Percentiles rank a stretch among this genome's conserved stretches.
Conservation (phyloP, 2,329 filamentous ascomycete species). For the Aspergillus chevalieri region DNA sequence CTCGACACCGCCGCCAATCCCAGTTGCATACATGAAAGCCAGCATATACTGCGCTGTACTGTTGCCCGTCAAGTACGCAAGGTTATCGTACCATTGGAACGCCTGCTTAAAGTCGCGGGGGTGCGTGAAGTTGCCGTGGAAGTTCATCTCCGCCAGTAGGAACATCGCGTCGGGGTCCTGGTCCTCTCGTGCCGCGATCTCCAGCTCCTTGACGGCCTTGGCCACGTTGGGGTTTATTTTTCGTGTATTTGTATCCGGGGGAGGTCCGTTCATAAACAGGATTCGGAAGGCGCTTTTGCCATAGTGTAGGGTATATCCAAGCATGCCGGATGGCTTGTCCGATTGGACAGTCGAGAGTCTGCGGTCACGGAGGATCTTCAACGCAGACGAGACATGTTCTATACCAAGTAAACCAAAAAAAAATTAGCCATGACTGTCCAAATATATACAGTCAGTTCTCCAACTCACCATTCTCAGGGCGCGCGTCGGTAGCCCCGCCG, state of each 20-base stretch:
- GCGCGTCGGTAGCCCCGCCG: slow-evolving; percentile 9
- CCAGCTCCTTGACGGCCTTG: slow-evolving; percentile 54
- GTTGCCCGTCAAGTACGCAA: slow-evolving; percentile 75
- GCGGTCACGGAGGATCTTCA: slow-evolving; percentile 23
- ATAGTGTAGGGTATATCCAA: slow-evolving; percentile 56
- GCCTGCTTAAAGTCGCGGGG: slow-evolving; percentile 74
- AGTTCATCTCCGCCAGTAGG: slow-evolving; percentile 88
- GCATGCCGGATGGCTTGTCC: slow-evolving; percentile 51
- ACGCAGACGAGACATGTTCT: slow-evolving; percentile 30
- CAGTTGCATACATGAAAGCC: slow-evolving; percentile 91
- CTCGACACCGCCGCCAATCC: slow-evolving; percentile 72
- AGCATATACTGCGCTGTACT: slow-evolving; percentile 93
- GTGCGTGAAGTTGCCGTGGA: slow-evolving; percentile 88
- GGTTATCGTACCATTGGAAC: slow-evolving; percentile 71
- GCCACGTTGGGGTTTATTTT: slow-evolving; percentile 41
- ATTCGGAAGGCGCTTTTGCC: slow-evolving; percentile 57
- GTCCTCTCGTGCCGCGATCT: slow-evolving; percentile 51
- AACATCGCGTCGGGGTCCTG: slow-evolving; percentile 73
- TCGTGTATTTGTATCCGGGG: slow-evolving; percentile 37
- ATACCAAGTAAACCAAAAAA: background rate
- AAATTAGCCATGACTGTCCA: background rate
- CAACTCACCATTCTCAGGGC: slow-evolving; percentile 26
- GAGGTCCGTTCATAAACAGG: slow-evolving; percentile 59
- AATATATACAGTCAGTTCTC: background rate
- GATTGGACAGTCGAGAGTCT: slow-evolving; percentile 18